A percentile compares a stretch with the other conserved stretches of the same genome.
These are phyloP conservation scores for Sutorius eximius DNA, from an alignment of 1,284 basidiomycete species.

Conservation along the genomic window DNA sequence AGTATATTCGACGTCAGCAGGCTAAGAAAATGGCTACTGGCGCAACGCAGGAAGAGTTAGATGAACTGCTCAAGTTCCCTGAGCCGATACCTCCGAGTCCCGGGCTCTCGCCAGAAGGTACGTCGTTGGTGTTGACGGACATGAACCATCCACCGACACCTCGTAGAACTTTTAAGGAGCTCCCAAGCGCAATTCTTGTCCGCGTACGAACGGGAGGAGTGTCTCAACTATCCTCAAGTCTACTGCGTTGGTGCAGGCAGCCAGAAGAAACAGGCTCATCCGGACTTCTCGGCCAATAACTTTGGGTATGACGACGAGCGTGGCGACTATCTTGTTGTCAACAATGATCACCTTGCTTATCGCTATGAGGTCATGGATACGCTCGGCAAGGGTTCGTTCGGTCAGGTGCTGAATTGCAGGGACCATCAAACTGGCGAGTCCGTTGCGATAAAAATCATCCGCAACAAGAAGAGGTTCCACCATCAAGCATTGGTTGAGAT, in stretches of 20 bases:
- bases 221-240: constrained; percentile 83
- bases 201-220: constrained; percentile 88
- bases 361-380: constrained; percentile 93
- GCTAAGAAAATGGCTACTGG: constrained; percentile 85
- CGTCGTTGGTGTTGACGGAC: constrained; percentile 29
- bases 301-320: constrained; percentile 98
- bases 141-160: constrained; percentile 4
- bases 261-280: constrained; percentile 77
- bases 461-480: constrained; percentile 99
- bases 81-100: constrained; percentile 77
- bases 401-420: constrained; percentile 94
- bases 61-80: constrained; percentile 90
- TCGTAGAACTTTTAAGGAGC: constrained; percentile 60
- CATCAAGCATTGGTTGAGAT: constrained; percentile 98
- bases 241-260: constrained; percentile 83
- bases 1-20: constrained; percentile 89
- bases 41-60: constrained; percentile 82
- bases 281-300: constrained; percentile 81
- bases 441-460: constrained; percentile 98
- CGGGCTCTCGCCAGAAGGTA: constrained; percentile 73
- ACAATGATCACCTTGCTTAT: constrained; percentile 92
- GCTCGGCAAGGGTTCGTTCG: constrained; percentile 97
- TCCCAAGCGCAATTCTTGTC: constrained; percentile 67
- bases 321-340: constrained; percentile 92
- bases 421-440: constrained; percentile 97